Base-by-base conservation (phyloP, 2,329 filamentous ascomycete species). In the Fusarium tjaetaba region DNA sequence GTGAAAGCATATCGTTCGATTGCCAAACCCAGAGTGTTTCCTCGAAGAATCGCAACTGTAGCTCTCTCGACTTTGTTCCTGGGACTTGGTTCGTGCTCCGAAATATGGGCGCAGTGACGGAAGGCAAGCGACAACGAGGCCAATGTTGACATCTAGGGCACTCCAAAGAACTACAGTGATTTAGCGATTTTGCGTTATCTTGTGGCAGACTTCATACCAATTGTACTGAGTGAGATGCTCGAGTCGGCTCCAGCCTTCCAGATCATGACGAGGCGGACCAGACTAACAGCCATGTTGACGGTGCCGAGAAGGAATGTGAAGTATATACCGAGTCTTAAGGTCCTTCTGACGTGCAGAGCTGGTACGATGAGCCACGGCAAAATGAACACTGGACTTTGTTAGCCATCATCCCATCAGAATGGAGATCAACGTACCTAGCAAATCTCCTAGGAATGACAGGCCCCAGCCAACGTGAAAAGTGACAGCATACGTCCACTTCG, bases 111-210 rank as follows among this genome's bases (percentile, higher is more conserved):
- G 61, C 0, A 76, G 58, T 1, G 74, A 76, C 0, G 74, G 74
- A 0, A 76, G 48, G 7, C 74, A 76, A 2, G 74, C 71, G 9
- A 76, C 41, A 1, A 76, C 71, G 2, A 76, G 69, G 0, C 73
- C 73, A 3, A 76, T 61, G 11, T 74, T 74, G n/a, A 64, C 62
- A 4, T 76, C 74, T 1, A 76, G 7, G 0, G 60, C 26, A 14
- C 73, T 76, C 71, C 73, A 76, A 4, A 76, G 51, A 0, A 68
- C 73, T 76, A 22, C n/a, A n/a, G n/a, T n/a, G n/a, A n/a, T n/a
- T n/a, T n/a, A n/a, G n/a, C n/a, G n/a, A n/a, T n/a, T n/a, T n/a
- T n/a, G n/a, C n/a, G n/a, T n/a, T n/a, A n/a, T n/a, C n/a, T n/a
- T n/a, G n/a, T n/a, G n/a, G n/a, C n/a, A n/a, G n/a, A n/a, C n/a